These are phyloP conservation scores for Prunus davidiana DNA, from an alignment of 306 rosid genomes.

Conservation along the genomic window DNA sequence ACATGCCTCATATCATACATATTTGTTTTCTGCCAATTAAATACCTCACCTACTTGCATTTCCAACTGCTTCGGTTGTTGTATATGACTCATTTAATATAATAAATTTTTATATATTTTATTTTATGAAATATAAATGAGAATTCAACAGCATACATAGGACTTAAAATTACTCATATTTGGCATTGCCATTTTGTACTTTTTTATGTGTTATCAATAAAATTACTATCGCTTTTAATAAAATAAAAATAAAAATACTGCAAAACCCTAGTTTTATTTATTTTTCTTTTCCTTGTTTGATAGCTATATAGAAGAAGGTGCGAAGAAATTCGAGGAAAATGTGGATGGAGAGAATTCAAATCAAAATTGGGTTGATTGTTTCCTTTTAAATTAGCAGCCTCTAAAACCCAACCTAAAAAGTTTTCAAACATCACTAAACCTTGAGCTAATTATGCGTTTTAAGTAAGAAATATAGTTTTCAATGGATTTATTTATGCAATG, in stretches of 20 bases:
- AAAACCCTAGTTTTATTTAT: neutral
- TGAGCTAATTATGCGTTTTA: no score
- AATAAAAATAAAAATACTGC: no score
- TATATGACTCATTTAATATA: neutral
- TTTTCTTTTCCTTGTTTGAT: neutral
- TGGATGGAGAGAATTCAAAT: neutral
- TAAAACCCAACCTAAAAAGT: neutral
- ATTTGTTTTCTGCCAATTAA: neutral
- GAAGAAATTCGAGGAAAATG: neutral
- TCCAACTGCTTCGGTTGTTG: neutral
- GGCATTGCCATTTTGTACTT: no score
- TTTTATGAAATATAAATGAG: no score
- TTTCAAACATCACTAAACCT: neutral
- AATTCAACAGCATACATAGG: no score
- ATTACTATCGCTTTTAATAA: no score
- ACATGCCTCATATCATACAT: no score
- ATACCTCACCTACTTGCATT: neutral
- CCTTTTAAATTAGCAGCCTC: constrained; percentile 2
- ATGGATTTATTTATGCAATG: neutral
- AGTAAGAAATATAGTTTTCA: neutral
- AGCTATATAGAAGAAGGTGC: neutral
- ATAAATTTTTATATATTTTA: no score
- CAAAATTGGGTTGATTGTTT: neutral
- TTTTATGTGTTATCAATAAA: no score
- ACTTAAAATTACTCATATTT: no score